These are phyloP conservation scores for Talinum fruticosum DNA, from an alignment of 148 eudicot species.

Conservation along the genomic window DNA sequence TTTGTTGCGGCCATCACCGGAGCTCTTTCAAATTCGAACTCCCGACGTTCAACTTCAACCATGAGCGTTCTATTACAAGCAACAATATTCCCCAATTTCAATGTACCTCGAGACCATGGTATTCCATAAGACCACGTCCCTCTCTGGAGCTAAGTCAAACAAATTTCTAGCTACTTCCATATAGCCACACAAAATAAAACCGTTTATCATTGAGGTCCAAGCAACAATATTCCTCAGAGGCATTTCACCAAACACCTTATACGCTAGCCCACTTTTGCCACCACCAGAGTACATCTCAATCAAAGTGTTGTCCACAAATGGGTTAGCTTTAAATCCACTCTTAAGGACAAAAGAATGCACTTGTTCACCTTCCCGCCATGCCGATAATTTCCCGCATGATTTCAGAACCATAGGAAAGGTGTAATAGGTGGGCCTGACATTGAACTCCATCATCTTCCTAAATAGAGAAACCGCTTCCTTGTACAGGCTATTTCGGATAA, in stretches of 20 bases:
- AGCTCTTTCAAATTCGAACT: no score
- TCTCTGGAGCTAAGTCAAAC: slow-evolving; percentile 63
- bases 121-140: slow-evolving; percentile 78
- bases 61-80: no score
- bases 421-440: slow-evolving; percentile 51
- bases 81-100: slow-evolving; percentile 42
- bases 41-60: no score
- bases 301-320: slow-evolving; percentile 64
- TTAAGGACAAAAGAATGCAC: slow-evolving; percentile 55
- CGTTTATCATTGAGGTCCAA: slow-evolving; percentile 65
- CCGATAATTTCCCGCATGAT: slow-evolving; percentile 47
- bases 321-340: slow-evolving; percentile 52
- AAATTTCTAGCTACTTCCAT: slow-evolving; percentile 43
- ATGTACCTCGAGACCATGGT: slow-evolving; percentile 59
- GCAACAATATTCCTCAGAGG: slow-evolving; percentile 53
- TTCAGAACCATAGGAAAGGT: slow-evolving; percentile 70
- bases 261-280: slow-evolving; percentile 38
- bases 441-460: slow-evolving; percentile 41
- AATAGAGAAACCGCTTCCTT: slow-evolving; percentile 41
- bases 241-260: slow-evolving; percentile 65
- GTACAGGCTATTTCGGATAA: slow-evolving; percentile 35
- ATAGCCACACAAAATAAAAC: slow-evolving; percentile 38
- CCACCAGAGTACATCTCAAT: slow-evolving; percentile 55
- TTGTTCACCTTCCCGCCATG: slow-evolving; percentile 42
- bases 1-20: no score